Base-by-base conservation (phyloP, 306 rosid genomes). In the Cucurbita ficifolia region DNA sequence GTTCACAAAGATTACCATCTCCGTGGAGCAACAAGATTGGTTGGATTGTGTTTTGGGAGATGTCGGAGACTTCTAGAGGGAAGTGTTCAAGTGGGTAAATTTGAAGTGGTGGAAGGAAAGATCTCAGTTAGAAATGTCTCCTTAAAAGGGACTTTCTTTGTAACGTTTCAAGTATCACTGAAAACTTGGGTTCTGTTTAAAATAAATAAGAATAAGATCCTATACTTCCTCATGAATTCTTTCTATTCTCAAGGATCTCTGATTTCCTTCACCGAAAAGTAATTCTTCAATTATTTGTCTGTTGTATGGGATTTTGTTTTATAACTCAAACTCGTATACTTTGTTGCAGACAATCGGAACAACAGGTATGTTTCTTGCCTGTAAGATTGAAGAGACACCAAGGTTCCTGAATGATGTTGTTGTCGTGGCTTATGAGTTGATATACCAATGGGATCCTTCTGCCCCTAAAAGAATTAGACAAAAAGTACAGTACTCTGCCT, bases 351-450 rank as follows among this genome's bases (percentile, higher is more conserved):
- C 80, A 38, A 76, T 86, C 75, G 87, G 87, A 59, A 83, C 83
- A 18, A 79, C 77, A 17, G 62, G 81, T 49, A 63, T 81, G 24
- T 86, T 86, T 72, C 87, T 86, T 16, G 89, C 85, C 19, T 79
- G 83, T 46, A 86, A 86, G 78, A 63, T 75, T 29, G 80, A 79
- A 75, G 87, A 81, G 35, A 81, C 87, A 51, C 89, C 89, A 24
- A 78, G 87, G 73, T 75, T 64, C 54, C 67, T 86, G 50, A 83
- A 81, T 16, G 89, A 83, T 77, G 80, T 83, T 8, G 82, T 86
- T 54, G 69, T 81, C 19, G 79, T 79, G 40, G 67, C 82, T 10
- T 83, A 79, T 60, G 87, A 83, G 79, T 76, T 81, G 80, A 61
- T 59, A 69, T 73, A 79, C 78, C 75, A 72, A 56, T 64, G 76